A percentile compares a stretch with the other conserved stretches of the same genome.
These are phyloP conservation scores for Leccinellum albellum DNA, from an alignment of 768 basidiomycete genomes.

Conservation along the genomic window DNA sequence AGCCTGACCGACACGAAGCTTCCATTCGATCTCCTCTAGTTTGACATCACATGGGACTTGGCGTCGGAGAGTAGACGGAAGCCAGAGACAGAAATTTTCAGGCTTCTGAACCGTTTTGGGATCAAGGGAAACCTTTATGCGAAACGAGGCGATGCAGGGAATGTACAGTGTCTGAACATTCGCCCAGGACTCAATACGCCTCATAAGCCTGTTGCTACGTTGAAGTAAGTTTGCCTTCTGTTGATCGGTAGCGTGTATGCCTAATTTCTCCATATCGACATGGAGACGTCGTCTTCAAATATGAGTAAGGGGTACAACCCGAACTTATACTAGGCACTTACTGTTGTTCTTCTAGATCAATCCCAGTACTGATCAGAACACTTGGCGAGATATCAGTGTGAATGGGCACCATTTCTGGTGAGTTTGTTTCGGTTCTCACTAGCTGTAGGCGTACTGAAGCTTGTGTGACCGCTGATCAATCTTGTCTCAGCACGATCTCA, in stretches of 20 bases:
- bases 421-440: no score
- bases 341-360: neutral
- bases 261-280: neutral
- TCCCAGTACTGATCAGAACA: neutral
- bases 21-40: neutral
- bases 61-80: neutral
- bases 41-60: neutral
- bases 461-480: no score
- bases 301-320: neutral
- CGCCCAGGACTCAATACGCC: neutral
- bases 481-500: no score
- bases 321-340: neutral
- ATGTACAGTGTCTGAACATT: neutral
- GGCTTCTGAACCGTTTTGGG: neutral
- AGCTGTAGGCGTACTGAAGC: neutral
- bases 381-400: neutral
- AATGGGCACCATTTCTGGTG: neutral
- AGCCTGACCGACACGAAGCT: neutral
- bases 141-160: neutral
- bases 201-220: neutral
- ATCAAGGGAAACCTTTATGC: neutral
- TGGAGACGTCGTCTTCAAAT: neutral
- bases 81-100: neutral
- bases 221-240: slow-evolving; percentile 8
- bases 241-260: slow-evolving; percentile 24